phyloP scores from a whole-genome alignment of 2,329 filamentous ascomycete species.

The Dendryphion nanum region DNA sequence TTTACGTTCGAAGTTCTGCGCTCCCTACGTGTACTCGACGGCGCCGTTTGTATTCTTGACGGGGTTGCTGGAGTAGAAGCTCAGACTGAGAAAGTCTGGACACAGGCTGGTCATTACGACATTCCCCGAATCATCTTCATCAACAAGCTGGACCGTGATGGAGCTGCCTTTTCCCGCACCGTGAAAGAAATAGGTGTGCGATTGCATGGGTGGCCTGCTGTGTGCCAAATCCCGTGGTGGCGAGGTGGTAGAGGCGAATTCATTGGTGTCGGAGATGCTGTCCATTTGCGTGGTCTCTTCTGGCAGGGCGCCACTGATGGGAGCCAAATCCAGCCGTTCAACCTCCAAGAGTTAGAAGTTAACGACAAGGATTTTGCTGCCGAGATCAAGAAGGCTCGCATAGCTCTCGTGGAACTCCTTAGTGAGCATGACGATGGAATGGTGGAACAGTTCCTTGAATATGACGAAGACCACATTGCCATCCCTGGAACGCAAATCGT shows the following conservation, averaged over 20 bases:
- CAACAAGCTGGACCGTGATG: slow-evolving; percentile 83
- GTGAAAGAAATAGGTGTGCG: slow-evolving; percentile 81
- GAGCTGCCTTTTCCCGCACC: slow-evolving; percentile 77
- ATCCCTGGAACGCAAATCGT: slow-evolving; percentile 68
- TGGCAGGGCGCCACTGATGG: slow-evolving; percentile 70
- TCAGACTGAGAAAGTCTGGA: slow-evolving; percentile 96
- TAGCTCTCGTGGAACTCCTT: slow-evolving; percentile 75
- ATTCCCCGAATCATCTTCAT: slow-evolving; percentile 82
- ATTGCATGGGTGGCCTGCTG: slow-evolving; percentile 79
- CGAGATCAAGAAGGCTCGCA: slow-evolving; percentile 74
- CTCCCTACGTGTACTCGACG: slow-evolving; percentile 83
- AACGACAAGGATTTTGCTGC: slow-evolving; percentile 53
- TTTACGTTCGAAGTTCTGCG: slow-evolving; percentile 96
- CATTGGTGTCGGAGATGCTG: slow-evolving; percentile 79
- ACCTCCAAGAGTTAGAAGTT: slow-evolving; percentile 53
- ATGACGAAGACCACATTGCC: slow-evolving; percentile 68
- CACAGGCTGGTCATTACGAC: slow-evolving; percentile 77
- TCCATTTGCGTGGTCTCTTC: slow-evolving; percentile 70
- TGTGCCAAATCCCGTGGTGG: slow-evolving; percentile 97
- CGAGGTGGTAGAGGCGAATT: slow-evolving; percentile 69
- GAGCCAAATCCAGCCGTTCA: slow-evolving; percentile 58
- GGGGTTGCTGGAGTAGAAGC: slow-evolving; percentile 93
- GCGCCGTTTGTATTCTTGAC: slow-evolving; percentile 89
- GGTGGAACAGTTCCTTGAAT: slow-evolving; percentile 79
- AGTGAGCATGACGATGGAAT: slow-evolving; percentile 87